phyloP scores from a whole-genome alignment of 345 rosid species.

The Excoecaria cochinchinensis region DNA sequence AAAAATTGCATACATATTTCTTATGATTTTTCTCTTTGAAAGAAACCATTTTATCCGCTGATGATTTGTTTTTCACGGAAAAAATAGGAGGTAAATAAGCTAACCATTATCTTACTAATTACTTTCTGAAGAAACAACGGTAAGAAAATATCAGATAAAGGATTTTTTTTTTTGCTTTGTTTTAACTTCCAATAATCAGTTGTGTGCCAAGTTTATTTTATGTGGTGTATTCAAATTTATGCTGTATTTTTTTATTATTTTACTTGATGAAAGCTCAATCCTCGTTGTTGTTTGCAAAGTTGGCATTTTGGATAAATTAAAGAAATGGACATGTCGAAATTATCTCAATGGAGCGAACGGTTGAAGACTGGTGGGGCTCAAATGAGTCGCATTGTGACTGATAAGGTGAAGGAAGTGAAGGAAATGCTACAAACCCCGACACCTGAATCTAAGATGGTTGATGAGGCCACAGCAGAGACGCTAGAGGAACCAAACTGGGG shows the following conservation, averaged over 20 bases:
- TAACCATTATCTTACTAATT: no score
- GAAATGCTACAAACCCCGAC: slow-evolving; percentile 80
- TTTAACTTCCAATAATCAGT: not conserved
- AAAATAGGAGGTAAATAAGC: no score
- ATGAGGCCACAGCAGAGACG: slow-evolving; percentile 77
- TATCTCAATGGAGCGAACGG: slow-evolving; percentile 70
- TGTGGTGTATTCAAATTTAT: not conserved
- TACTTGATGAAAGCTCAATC: not conserved
- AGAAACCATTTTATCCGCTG: no score
- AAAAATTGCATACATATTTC: no score
- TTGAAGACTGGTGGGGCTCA: slow-evolving; percentile 78
- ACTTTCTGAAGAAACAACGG: no score
- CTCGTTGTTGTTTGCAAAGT: slow-evolving; percentile 12
- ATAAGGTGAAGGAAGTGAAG: slow-evolving; percentile 81
- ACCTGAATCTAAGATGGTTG: slow-evolving; percentile 74
- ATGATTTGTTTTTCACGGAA: no score
- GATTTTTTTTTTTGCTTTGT: no score
- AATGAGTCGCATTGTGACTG: slow-evolving; percentile 72
- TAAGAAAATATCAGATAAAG: no score
- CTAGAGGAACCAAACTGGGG: slow-evolving; percentile 84
- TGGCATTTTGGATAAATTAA: slow-evolving; percentile 4
- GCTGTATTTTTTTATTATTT: not conserved
- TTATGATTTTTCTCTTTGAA: no score
- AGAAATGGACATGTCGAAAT: slow-evolving; percentile 66
- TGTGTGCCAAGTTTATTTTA: not conserved